Percentiles rank a stretch among this genome's conserved stretches.
Evolutionary conservation across 2,329 filamentous ascomycete species (phyloP).

Genomic region (Aspergillus texensis): DNA sequence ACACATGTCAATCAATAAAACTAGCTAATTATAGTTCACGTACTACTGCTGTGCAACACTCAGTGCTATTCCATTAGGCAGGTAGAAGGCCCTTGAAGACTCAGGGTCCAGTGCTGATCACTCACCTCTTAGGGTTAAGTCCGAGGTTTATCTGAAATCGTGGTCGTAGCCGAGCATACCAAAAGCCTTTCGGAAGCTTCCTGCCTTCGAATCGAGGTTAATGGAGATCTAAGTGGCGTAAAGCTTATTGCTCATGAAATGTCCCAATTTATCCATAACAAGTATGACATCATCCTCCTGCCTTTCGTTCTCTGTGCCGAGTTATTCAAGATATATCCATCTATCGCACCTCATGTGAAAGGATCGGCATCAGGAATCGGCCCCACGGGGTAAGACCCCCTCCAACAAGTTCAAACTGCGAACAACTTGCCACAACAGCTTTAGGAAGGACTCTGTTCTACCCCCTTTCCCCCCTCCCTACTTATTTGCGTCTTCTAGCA

Average conservation of each 20-base stretch:
- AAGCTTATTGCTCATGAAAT: neutral
- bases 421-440: neutral
- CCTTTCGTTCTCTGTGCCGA: neutral
- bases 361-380: conserved; percentile 1
- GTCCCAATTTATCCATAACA: neutral
- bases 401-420: neutral
- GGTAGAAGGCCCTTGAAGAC: neutral
- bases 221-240: neutral
- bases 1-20: neutral
- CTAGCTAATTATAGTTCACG: neutral
- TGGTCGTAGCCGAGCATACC: neutral
- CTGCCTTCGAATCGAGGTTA: neutral
- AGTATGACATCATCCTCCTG: neutral
- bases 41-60: neutral
- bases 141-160: neutral
- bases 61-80: neutral
- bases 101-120: no score
- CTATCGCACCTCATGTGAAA: conserved; percentile 9
- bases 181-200: neutral
- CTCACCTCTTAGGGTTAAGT: neutral
- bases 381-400: conserved; percentile 3
- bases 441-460: neutral
- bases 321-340: neutral
- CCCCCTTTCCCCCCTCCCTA: neutral
- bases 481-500: neutral